Conservation (phyloP, 2,329 filamentous ascomycete species). For the Aspergillus puulaauensis region DNA sequence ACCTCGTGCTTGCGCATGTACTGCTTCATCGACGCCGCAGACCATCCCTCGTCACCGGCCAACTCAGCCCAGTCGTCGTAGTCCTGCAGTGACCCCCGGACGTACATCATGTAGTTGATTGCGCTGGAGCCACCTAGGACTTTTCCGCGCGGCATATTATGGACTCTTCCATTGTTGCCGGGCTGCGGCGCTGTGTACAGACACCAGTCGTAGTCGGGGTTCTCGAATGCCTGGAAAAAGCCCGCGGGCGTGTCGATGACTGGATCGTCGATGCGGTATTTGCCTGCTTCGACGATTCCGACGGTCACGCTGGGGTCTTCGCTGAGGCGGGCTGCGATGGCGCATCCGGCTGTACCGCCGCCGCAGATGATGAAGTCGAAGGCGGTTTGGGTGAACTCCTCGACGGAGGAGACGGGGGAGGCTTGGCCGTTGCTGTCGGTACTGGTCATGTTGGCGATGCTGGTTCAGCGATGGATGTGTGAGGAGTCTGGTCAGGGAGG, state of each 20-base stretch:
- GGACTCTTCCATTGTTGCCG: constrained; percentile 14
- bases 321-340: constrained; percentile 41
- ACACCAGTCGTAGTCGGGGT: constrained; percentile 39
- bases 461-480: neutral
- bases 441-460: too few species aligned
- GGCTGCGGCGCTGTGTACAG: constrained; percentile 28
- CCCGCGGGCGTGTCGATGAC: constrained; percentile 27
- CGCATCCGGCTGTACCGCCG: constrained; percentile 55
- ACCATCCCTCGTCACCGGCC: constrained; percentile 29
- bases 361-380: constrained; percentile 47
- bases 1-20: constrained; percentile 20
- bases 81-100: constrained; percentile 30
- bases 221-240: constrained; percentile 25
- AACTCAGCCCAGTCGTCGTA: constrained; percentile 35
- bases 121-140: constrained; percentile 34
- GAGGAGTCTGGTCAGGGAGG: neutral
- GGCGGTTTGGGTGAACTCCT: constrained; percentile 3
- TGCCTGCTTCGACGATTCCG: constrained; percentile 48
- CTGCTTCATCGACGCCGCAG: constrained; percentile 7
- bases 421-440: neutral
- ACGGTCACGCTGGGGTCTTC: constrained; percentile 44
- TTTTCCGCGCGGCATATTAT: constrained; percentile 32
- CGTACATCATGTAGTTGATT: constrained; percentile 47
- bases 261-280: constrained; percentile 28
- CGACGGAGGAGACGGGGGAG: neutral